Conservation (phyloP, 345 rosid species). For the Citrus hindsii region DNA sequence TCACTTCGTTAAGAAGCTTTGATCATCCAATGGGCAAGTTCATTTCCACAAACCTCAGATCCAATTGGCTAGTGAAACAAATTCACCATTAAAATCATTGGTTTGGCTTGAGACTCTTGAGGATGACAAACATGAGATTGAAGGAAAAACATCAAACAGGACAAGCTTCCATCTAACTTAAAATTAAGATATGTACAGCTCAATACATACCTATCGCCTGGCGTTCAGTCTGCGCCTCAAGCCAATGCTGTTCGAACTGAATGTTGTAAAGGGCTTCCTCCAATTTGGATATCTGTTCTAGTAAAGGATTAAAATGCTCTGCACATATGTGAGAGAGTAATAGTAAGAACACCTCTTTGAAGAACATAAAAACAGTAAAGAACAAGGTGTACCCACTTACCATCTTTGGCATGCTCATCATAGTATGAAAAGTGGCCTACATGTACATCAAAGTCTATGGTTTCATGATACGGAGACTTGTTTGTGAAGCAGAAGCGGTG, state of each 20-base stretch:
- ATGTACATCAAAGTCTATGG: constrained; percentile 64
- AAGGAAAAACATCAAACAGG: background rate
- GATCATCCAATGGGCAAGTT: too few relatives aligned
- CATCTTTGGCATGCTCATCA: constrained; percentile 75
- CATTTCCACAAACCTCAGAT: too few relatives aligned
- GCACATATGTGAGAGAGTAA: constrained; percentile 12
- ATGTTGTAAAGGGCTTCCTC: constrained; percentile 72
- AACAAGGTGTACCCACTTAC: constrained; percentile 22
- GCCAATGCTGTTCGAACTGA: constrained; percentile 79
- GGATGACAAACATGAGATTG: background rate
- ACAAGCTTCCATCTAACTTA: background rate
- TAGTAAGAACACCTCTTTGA: constrained; percentile 1
- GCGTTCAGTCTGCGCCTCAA: constrained; percentile 78
- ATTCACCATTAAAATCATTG: background rate
- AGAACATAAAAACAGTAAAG: background rate
- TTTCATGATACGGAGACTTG: constrained; percentile 73
- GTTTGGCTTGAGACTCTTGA: background rate
- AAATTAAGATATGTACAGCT: background rate
- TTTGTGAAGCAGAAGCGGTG: constrained; percentile 69
- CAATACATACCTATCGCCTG: constrained; percentile 52
- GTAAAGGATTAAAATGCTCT: constrained; percentile 70
- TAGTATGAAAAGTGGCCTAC: constrained; percentile 58
- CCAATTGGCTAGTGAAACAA: background rate
- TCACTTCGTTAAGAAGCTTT: background rate
- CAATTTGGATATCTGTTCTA: constrained; percentile 57